Evolutionary conservation across 2,329 filamentous ascomycete genomes (phyloP).

Genomic region (Zasmidium cellare): DNA sequence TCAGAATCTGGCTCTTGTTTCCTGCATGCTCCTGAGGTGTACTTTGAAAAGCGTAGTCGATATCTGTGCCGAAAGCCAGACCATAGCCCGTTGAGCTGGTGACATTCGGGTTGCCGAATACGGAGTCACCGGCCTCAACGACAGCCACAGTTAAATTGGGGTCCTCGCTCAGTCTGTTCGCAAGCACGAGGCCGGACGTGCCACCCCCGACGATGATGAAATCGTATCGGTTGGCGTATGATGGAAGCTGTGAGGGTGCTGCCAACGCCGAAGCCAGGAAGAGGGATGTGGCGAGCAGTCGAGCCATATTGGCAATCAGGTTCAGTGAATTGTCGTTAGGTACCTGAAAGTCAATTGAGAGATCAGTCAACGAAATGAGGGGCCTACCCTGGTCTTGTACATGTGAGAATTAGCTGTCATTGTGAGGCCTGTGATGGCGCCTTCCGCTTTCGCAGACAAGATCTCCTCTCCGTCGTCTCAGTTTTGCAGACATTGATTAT

Average conservation of each 20-base stretch:
- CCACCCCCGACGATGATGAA: slow-evolving; percentile 33
- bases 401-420: not conserved
- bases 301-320: not conserved
- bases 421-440: not conserved
- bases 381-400: no score
- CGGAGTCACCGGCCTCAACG: slow-evolving; percentile 14
- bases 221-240: slow-evolving; percentile 13
- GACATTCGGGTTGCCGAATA: slow-evolving; percentile 16
- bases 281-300: not conserved
- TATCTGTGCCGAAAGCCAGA: slow-evolving; percentile 31
- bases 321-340: not conserved
- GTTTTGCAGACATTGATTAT: not conserved
- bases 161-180: slow-evolving; percentile 30
- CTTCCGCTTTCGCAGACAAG: not conserved
- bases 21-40: slow-evolving; percentile 19
- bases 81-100: slow-evolving; percentile 47
- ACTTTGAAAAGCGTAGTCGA: slow-evolving; percentile 26
- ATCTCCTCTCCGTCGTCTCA: not conserved
- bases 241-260: not conserved
- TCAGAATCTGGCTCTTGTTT: slow-evolving; percentile 14
- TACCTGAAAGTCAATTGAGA: not conserved
- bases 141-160: slow-evolving; percentile 33
- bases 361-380: no score
- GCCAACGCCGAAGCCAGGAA: not conserved
- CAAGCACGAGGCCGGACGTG: slow-evolving; percentile 30